Conservation (phyloP, 208 protist species). For the Spongospora subterranea region DNA sequence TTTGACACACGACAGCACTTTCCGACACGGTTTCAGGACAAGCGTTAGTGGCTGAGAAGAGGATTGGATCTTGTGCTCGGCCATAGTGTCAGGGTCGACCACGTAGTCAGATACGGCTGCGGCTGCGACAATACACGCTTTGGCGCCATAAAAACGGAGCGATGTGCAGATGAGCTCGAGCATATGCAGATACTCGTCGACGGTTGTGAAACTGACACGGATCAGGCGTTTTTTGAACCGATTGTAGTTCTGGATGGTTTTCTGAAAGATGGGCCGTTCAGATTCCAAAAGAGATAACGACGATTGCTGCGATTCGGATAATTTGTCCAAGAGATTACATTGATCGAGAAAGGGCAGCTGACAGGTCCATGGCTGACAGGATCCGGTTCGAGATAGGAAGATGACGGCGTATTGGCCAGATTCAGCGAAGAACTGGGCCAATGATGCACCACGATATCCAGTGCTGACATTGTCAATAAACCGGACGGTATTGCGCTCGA, state of each 20-base stretch:
- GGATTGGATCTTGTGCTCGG: conserved; percentile 70
- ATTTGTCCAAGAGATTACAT: background rate
- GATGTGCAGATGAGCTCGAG: conserved; percentile 17
- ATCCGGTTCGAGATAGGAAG: background rate
- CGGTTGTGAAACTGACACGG: conserved; percentile 61
- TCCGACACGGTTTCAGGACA: conserved; percentile 66
- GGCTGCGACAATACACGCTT: conserved; percentile 64
- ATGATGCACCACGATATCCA: conserved; percentile 70
- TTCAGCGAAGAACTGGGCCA: conserved; percentile 65
- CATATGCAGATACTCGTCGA: conserved; percentile 68
- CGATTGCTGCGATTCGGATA: background rate
- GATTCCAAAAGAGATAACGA: background rate
- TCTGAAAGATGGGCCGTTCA: background rate
- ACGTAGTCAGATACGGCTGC: conserved; percentile 72
- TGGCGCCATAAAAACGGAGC: background rate
- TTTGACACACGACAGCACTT: conserved; percentile 66
- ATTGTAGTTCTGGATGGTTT: background rate
- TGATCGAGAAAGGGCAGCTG: background rate
- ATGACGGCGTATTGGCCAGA: conserved; percentile 36
- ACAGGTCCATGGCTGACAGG: background rate
- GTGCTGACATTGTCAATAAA: conserved; percentile 78
- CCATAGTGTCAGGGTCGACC: conserved; percentile 61
- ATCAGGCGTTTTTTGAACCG: conserved; percentile 50
- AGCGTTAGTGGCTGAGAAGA: conserved; percentile 41
- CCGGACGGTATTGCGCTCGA: conserved; percentile 73